Conservation (phyloP, 129 eudicot species). For the Dittrichia graveolens region DNA sequence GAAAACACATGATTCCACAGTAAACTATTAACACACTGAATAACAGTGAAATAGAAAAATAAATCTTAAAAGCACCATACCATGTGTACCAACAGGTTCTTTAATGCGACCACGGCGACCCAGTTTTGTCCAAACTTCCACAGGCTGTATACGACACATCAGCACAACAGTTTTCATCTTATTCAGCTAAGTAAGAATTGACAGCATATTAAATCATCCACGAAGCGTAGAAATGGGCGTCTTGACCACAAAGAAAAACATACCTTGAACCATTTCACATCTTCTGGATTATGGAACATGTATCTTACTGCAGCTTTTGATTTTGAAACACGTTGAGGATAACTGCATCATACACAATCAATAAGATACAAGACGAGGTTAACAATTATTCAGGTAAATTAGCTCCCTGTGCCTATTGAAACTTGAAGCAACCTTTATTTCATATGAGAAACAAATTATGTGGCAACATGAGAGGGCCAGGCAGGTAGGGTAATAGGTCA, state of each 20-base stretch:
- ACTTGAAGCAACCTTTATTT: too few relatives aligned
- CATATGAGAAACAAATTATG: too few relatives aligned
- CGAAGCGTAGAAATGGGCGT: not conserved
- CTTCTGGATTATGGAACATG: conserved; percentile 96
- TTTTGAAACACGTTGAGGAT: conserved; percentile 96
- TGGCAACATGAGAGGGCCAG: too few relatives aligned
- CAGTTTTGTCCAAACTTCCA: conserved; percentile 89
- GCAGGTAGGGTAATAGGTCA: too few relatives aligned
- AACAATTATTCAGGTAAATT: not conserved
- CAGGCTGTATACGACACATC: conserved; percentile 59
- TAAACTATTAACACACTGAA: too few relatives aligned
- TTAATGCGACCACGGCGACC: conserved; percentile 96
- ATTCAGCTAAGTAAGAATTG: too few relatives aligned
- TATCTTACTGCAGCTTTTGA: conserved; percentile 86
- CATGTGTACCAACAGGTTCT: conserved; percentile 98
- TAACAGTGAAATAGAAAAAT: not conserved
- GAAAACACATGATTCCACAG: too few relatives aligned
- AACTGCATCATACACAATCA: conserved; percentile 42
- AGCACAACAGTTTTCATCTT: not conserved
- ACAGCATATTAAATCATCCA: not conserved
- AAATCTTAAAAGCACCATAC: conserved; percentile 37
- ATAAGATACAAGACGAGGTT: not conserved
- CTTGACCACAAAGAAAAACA: not conserved
- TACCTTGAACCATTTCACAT: conserved; percentile 97
- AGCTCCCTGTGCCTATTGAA: too few relatives aligned